These are phyloP conservation scores for Hymenoscyphus linearis DNA, from an alignment of 2,329 filamentous ascomycete genomes.

Conservation along the genomic window DNA sequence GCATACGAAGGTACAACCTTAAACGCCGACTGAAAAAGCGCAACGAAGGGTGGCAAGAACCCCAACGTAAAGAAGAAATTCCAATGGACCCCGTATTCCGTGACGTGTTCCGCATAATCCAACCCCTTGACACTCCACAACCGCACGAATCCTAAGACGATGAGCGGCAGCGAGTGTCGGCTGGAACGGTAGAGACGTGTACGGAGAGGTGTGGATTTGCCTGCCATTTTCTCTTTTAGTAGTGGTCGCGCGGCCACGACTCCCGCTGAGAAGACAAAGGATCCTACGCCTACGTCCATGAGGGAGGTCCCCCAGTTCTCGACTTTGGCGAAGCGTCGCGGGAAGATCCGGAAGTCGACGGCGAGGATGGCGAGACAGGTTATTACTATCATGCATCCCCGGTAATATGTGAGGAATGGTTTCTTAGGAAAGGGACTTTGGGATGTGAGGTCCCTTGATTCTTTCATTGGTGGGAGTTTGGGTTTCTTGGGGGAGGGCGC, in stretches of 20 bases:
- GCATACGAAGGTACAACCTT: slow-evolving; percentile 71
- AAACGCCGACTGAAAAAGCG: slow-evolving; percentile 70
- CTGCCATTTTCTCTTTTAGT: slow-evolving; percentile 60
- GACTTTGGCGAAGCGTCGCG: slow-evolving; percentile 91
- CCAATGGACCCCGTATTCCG: slow-evolving; percentile 98
- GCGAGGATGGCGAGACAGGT: slow-evolving; percentile 93
- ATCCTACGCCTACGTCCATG: slow-evolving; percentile 96
- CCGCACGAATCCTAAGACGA: slow-evolving; percentile 73
- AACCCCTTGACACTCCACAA: slow-evolving; percentile 87
- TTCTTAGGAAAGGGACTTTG: slow-evolving; percentile 66
- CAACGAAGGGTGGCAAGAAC: slow-evolving; percentile 82
- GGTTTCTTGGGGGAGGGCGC: slow-evolving; percentile 42
- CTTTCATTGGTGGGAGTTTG: slow-evolving; percentile 41
- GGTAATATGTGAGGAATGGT: slow-evolving; percentile 88
- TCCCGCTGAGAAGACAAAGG: slow-evolving; percentile 92
- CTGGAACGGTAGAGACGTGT: slow-evolving; percentile 60
- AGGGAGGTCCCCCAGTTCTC: slow-evolving; percentile 99
- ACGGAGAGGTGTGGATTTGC: slow-evolving; percentile 43
- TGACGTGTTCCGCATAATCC: slow-evolving; percentile 95
- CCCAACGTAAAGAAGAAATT: slow-evolving; percentile 98
- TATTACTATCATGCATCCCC: slow-evolving; percentile 83
- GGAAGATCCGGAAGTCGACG: slow-evolving; percentile 91
- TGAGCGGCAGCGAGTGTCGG: slow-evolving; percentile 76
- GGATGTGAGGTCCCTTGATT: slow-evolving; percentile 20
- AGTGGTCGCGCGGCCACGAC: slow-evolving; percentile 81